phyloP scores from a whole-genome alignment of 306 rosid species.

The Quercus rubra region DNA sequence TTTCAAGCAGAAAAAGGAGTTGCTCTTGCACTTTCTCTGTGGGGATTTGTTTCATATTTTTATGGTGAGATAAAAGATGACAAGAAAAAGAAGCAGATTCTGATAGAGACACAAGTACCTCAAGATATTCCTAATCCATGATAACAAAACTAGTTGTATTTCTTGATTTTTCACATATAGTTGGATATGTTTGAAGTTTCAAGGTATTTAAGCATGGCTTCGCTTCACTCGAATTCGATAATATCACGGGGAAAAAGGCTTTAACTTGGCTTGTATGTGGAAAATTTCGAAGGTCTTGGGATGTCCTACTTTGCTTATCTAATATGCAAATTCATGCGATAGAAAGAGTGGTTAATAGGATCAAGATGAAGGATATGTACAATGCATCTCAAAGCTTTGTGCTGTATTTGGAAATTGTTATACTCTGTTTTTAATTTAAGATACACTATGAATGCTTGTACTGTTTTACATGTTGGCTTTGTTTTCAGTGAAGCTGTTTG shows the following conservation, averaged over 20 bases:
- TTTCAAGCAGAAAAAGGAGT: constrained; percentile 63
- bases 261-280: no score
- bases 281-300: no score
- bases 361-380: no score
- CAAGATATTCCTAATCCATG: constrained; percentile 18
- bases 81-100: constrained; percentile 3
- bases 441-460: no score
- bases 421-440: no score
- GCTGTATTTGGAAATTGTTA: no score
- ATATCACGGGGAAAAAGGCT: not conserved
- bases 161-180: not conserved
- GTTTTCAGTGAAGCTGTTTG: no score
- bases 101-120: not conserved
- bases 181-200: not conserved
- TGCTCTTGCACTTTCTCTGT: constrained; percentile 51
- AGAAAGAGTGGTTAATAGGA: no score
- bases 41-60: constrained; percentile 74
- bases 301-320: no score
- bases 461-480: no score
- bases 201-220: not conserved
- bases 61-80: constrained; percentile 57
- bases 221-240: not conserved
- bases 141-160: not conserved
- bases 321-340: no score
- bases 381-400: no score